Percentiles rank a stretch among this genome's conserved stretches.
These are phyloP conservation scores for Ilyonectria sp. DNA, from an alignment of 2,329 filamentous ascomycete species.

Conservation along the genomic window DNA sequence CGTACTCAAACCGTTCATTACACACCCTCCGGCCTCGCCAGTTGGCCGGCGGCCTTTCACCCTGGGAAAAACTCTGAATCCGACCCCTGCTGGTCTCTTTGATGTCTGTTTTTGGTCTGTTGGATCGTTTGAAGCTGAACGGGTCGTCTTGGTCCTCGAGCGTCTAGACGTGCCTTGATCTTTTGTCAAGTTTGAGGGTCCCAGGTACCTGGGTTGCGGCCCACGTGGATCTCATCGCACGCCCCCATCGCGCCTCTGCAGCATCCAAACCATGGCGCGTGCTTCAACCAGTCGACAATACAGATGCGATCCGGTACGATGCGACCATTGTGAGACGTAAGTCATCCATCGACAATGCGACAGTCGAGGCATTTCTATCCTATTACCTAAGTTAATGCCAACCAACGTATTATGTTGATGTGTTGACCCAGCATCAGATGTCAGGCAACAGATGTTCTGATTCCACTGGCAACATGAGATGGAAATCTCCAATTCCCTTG, in stretches of 20 bases:
- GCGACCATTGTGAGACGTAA: constrained; percentile 24
- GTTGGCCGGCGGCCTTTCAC: constrained; percentile 17
- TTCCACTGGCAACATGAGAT: background rate
- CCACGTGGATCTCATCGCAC: constrained; percentile 26
- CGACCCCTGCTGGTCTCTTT: background rate
- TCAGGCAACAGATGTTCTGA: constrained; percentile 11
- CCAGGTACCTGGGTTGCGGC: constrained; percentile 7
- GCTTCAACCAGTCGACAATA: constrained; percentile 8
- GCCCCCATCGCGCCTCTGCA: constrained; percentile 15
- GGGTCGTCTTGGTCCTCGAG: constrained; percentile 2
- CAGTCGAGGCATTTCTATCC: constrained; percentile 9
- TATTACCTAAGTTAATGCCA: background rate
- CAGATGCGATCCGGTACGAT: background rate
- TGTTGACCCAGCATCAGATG: constrained; percentile 18
- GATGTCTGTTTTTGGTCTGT: background rate
- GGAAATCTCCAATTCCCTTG: constrained; percentile 16
- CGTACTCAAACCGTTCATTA: background rate
- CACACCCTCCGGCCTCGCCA: constrained; percentile 7
- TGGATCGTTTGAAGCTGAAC: constrained; percentile 20
- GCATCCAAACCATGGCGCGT: constrained; percentile 2
- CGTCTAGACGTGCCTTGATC: background rate
- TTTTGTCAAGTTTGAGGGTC: background rate
- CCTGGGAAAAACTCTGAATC: constrained; percentile 33
- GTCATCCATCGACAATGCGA: constrained; percentile 22
- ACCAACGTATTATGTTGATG: background rate